Evolutionary conservation across 192 early-diverging fungal species (phyloP), one percentile per base, ranked within the genome.

Genomic region (Coemansia sp.): DNA sequence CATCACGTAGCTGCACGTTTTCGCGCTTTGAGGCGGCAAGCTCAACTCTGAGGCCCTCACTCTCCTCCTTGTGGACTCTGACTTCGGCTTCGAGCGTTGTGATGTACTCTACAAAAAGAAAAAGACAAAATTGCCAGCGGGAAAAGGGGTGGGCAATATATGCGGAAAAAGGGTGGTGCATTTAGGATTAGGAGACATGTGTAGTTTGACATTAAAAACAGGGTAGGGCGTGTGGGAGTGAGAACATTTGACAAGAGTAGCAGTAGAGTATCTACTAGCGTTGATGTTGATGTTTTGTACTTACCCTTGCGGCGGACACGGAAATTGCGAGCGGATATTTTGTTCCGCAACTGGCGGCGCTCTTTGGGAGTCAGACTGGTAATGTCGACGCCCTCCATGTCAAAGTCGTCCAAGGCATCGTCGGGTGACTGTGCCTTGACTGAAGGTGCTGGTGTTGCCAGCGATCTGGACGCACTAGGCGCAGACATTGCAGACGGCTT

Each of bases 261-360:
- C 34, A 37, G 34, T 10, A 37, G 34, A 23, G 22, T 14, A 25
- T 8, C 22, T 49, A 25, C 13, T 49, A 23, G 0, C 22, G 18
- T 24, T 49, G 47, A 14, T 18, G 47, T 24, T 18, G 47, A 14
- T 13, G 47, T 49, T 18, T 18, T 24, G 3, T 24, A 55, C 72
- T 69, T 75, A 75, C 72, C 91, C 81, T 93, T 93, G 80, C 90
- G 82, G 50, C 91, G 83, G 43, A 86, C 81, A 42, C 91, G 81
- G 70, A 93, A 93, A 72, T 91, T 91, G 62, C 90, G 79, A 18
- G 91, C 91, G 18, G 87, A 89, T 33, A 93, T 86, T 64, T 93
- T 93, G 80, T 93, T 93, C 51, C 91, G 80, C 67, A 92, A 70
- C 76, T 90, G 89, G 21, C 91, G 82, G 30, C 89, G 80, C 70